Evolutionary conservation across 2,329 filamentous ascomycete genomes (phyloP).

Genomic region (Ophiostoma piceae): DNA sequence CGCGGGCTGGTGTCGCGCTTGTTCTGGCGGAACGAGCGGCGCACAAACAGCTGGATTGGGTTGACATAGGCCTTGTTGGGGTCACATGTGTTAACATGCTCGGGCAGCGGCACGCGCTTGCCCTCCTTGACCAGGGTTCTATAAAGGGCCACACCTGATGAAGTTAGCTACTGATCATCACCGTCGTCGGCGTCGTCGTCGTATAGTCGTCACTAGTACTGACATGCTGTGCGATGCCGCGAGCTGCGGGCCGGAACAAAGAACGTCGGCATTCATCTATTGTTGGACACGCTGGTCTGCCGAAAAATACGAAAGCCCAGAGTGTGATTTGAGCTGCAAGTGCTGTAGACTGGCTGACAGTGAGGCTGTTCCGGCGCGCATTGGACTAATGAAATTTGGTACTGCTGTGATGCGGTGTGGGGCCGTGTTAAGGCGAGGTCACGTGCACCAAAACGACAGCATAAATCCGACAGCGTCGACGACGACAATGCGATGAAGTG

Average conservation of each 20-base stretch:
- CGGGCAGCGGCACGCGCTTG: conserved; percentile 47
- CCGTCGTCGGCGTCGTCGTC: background rate
- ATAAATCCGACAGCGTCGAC: background rate
- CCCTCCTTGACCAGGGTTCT: conserved; percentile 61
- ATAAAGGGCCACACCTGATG: conserved; percentile 63
- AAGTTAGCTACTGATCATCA: background rate
- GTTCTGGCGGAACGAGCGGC: conserved; percentile 59
- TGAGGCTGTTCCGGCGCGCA: background rate
- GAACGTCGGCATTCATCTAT: conserved; percentile 36
- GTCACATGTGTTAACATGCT: conserved; percentile 38
- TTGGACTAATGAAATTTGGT: background rate
- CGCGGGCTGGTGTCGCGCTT: conserved; percentile 52
- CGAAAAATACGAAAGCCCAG: background rate
- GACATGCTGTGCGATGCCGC: conserved; percentile 51
- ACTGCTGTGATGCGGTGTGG: background rate
- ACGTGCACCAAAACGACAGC: background rate
- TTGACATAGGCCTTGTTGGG: conserved; percentile 30
- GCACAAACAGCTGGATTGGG: conserved; percentile 54
- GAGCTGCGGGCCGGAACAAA: conserved; percentile 47
- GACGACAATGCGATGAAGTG: background rate
- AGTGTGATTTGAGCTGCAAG: background rate
- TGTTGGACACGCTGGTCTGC: background rate
- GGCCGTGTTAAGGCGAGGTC: background rate
- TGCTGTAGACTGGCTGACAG: background rate
- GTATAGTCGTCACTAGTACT: conserved; percentile 14